Conservation (phyloP, 805 yeast species). For the Diddensiella caesifluorescens region DNA sequence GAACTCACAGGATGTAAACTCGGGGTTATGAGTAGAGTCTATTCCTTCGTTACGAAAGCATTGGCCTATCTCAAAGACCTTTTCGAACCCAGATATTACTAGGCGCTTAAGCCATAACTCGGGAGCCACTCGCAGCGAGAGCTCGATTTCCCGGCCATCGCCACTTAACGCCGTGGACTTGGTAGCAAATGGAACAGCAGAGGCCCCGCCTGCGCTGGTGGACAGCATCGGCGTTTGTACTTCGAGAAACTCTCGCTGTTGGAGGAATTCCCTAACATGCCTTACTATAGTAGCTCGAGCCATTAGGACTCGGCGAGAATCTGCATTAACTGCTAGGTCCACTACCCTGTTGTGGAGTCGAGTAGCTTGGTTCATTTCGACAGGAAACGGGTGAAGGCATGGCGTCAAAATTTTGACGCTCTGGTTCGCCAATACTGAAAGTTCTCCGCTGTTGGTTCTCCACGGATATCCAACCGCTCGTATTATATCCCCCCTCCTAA, state of each 20-base stretch:
- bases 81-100: constrained; percentile 79
- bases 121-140: constrained; percentile 84
- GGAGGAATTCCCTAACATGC: constrained; percentile 54
- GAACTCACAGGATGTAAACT: constrained; percentile 85
- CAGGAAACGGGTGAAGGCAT: constrained; percentile 62
- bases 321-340: constrained; percentile 60
- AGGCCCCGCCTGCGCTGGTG: constrained; percentile 73
- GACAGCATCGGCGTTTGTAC: constrained; percentile 86
- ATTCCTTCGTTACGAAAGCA: constrained; percentile 94
- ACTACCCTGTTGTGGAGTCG: constrained; percentile 65
- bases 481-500: constrained; percentile 70
- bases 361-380: constrained; percentile 46
- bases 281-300: constrained; percentile 53
- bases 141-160: constrained; percentile 23
- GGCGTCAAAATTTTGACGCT: constrained; percentile 58
- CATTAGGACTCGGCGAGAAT: constrained; percentile 42
- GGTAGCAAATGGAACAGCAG: constrained; percentile 82
- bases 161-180: constrained; percentile 27
- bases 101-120: constrained; percentile 88
- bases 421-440: constrained; percentile 57
- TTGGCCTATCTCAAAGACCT: constrained; percentile 78
- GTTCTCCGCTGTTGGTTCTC: constrained; percentile 68
- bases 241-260: constrained; percentile 56
- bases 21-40: constrained; percentile 91
- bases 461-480: constrained; percentile 67